phyloP scores from a whole-genome alignment of 352 stramenopile genomes.

The Blastocystis sp. region DNA sequence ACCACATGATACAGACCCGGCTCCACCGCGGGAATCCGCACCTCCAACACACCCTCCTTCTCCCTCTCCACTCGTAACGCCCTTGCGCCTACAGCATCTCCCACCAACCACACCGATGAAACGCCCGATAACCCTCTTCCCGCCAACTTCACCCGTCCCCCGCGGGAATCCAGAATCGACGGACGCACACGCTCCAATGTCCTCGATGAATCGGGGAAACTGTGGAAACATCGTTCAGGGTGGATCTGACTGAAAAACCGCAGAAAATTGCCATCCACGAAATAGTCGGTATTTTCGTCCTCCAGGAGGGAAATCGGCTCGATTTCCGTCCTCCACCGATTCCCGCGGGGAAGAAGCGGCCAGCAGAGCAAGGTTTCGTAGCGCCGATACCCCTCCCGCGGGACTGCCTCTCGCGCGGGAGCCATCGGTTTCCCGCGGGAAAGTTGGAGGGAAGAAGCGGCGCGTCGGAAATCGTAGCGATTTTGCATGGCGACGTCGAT shows the following conservation, averaged over 20 bases:
- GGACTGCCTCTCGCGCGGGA: background rate
- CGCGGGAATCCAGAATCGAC: background rate
- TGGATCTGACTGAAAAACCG: background rate
- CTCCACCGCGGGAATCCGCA: background rate
- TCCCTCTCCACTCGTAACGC: background rate
- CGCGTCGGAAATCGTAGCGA: slow-evolving; percentile 17
- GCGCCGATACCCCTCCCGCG: background rate
- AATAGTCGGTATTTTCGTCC: slow-evolving; percentile 15
- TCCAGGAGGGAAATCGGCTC: background rate
- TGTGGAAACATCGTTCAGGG: background rate
- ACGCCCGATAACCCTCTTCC: background rate
- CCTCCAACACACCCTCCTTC: background rate
- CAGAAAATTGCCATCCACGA: slow-evolving; percentile 23
- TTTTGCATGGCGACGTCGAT: background rate
- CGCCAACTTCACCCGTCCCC: background rate
- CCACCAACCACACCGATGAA: background rate
- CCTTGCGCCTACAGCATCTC: background rate
- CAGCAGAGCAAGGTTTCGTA: background rate
- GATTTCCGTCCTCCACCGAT: background rate
- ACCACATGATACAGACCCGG: background rate
- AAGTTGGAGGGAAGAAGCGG: slow-evolving; percentile 26
- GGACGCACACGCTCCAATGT: background rate
- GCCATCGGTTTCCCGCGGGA: background rate
- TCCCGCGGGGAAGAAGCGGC: background rate
- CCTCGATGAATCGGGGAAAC: background rate